Evolutionary conservation across 306 rosid species (phyloP).

Genomic region (Comarum palustre): DNA sequence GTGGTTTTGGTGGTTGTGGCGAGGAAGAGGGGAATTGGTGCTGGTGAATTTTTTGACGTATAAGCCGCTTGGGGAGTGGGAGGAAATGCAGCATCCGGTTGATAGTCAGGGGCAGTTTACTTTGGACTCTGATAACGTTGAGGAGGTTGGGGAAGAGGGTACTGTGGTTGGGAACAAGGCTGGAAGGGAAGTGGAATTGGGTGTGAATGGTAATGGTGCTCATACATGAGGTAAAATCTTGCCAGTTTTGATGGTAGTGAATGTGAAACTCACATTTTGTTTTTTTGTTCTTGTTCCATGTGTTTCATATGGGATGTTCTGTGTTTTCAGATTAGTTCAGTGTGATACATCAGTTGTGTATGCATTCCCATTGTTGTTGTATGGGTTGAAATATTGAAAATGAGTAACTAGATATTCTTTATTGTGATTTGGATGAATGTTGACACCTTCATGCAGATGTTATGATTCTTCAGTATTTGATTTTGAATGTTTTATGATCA

Average conservation of each 20-base stretch:
- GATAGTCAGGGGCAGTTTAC: conserved; percentile 47
- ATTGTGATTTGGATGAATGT: background rate
- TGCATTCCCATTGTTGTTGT: background rate
- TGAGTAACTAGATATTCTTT: conserved; percentile 1
- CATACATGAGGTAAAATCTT: conserved; percentile 35
- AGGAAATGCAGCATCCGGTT: conserved; percentile 43
- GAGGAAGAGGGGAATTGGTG: conserved; percentile 27
- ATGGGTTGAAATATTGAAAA: background rate
- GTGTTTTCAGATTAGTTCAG: conserved; percentile 8
- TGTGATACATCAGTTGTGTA: conserved; percentile 4
- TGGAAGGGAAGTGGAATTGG: conserved; percentile 30
- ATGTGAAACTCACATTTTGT: background rate
- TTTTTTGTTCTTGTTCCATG: background rate
- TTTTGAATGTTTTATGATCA: no score
- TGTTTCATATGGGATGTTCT: conserved; percentile 19
- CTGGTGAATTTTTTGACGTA: conserved; percentile 22
- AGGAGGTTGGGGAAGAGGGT: conserved; percentile 35
- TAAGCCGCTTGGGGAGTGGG: conserved; percentile 53
- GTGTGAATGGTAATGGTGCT: conserved; percentile 45
- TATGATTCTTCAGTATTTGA: no score
- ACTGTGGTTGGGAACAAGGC: conserved; percentile 35
- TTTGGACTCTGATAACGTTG: conserved; percentile 61
- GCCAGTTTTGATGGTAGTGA: conserved; percentile 12
- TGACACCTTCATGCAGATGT: no score
- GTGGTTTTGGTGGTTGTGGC: conserved; percentile 32